These are phyloP conservation scores for Galerina sulciceps DNA, from an alignment of 768 basidiomycete species.

Conservation along the genomic window DNA sequence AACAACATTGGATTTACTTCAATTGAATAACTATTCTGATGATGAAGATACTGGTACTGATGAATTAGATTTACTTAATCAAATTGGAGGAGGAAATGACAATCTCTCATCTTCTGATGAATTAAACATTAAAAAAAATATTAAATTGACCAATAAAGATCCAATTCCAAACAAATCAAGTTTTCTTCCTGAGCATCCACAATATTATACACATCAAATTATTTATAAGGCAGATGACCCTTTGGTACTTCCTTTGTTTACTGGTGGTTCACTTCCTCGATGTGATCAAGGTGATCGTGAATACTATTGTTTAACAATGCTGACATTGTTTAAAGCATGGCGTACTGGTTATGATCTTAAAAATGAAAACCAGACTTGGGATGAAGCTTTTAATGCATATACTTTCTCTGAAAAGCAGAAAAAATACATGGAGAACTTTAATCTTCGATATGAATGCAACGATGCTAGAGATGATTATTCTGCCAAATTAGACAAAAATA, in stretches of 20 bases:
- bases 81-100: no score
- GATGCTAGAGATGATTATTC: slow-evolving; percentile 38
- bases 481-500: slow-evolving; percentile 8
- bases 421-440: slow-evolving; percentile 32
- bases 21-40: no score
- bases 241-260: slow-evolving; percentile 28
- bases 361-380: slow-evolving; percentile 20
- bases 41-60: no score
- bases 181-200: slow-evolving; percentile 29
- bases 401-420: slow-evolving; percentile 16
- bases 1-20: no score
- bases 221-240: not conserved
- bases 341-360: slow-evolving; percentile 25
- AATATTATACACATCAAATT: slow-evolving; percentile 14
- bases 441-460: slow-evolving; percentile 38
- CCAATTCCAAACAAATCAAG: no score
- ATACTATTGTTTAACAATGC: slow-evolving; percentile 35
- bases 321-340: slow-evolving; percentile 36
- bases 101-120: not conserved
- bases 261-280: slow-evolving; percentile 30
- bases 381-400: slow-evolving; percentile 22
- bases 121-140: no score
- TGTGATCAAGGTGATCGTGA: slow-evolving; percentile 33
- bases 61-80: no score
- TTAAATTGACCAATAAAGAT: no score